These are phyloP conservation scores for Ajuga chamaepitys DNA, from an alignment of 257 asterid genomes.

Conservation along the genomic window DNA sequence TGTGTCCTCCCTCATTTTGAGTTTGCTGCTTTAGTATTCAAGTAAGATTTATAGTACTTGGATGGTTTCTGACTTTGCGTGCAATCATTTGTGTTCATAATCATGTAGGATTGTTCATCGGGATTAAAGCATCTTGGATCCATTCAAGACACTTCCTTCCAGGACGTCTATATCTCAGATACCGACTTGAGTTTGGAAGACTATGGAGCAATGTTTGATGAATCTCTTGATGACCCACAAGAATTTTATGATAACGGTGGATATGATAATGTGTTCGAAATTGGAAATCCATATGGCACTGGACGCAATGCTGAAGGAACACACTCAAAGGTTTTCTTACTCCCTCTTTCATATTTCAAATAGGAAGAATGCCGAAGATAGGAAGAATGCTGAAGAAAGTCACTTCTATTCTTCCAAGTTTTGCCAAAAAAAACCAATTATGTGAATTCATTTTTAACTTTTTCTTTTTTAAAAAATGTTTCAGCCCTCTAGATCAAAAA, in stretches of 20 bases:
- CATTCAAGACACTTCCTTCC: slow-evolving; percentile 16
- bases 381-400: neutral
- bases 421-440: neutral
- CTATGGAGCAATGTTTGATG: slow-evolving; percentile 31
- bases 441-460: neutral
- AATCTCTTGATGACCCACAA: slow-evolving; percentile 25
- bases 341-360: neutral
- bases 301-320: slow-evolving; percentile 19
- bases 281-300: slow-evolving; percentile 16
- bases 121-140: slow-evolving; percentile 17
- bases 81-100: neutral
- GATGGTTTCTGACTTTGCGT: neutral
- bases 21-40: neutral
- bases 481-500: slow-evolving; percentile 28
- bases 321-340: slow-evolving; percentile 27
- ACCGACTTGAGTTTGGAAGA: slow-evolving; percentile 36
- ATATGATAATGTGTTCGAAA: slow-evolving; percentile 30
- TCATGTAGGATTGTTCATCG: slow-evolving; percentile 29
- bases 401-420: neutral
- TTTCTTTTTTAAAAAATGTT: neutral
- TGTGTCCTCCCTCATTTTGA: neutral
- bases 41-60: neutral
- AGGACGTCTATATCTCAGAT: slow-evolving; percentile 33
- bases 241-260: slow-evolving; percentile 31
- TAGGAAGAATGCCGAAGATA: neutral